Base-by-base conservation (phyloP, 257 asterid genomes). In the Forsythia suspensa region DNA sequence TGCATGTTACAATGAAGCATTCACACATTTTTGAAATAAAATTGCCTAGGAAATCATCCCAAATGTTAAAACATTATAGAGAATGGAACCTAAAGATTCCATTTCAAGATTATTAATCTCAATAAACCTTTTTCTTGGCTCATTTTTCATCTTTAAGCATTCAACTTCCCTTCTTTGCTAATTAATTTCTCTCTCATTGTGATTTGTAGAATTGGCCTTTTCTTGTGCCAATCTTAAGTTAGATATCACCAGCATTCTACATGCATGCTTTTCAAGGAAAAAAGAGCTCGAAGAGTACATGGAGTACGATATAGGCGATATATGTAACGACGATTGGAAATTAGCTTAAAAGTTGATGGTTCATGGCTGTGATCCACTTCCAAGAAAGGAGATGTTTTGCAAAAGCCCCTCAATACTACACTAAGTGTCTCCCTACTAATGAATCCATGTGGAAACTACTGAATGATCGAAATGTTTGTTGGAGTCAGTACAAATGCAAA, bases 291-390 rank as follows among this genome's bases (percentile, higher is more conserved):
- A 91, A 71, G 83, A 83, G 78, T 90, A 87, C 82, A 88, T 91
- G 93, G 85, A 88, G 36, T 90, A 91, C 39, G 91, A 88, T 6
- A 55, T 90, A 4, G 94, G 97, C 3, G 94, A 91, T 24, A 86
- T 89, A 8, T 91, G 94, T 74, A 81, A 90, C 8, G 92, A 88
- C 20, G 94, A 89, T 16, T 88, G 94, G 90, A 88, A 80, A 69
- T 59, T 91, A 16, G 96, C 89, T 0, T 92, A 91, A 44, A 87
- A 82, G 10, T 44, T 89, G 48, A 82, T 88, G 88, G 87, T 91
- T 16, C 90, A 84, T 29, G 96, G 94, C 5, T 91, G 96, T 61
- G 94, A 91, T 81, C 96, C 96, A 1, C 74, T 89, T 18, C 94
- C 92, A 8, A 82, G 94, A 29, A 43, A 75, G 92, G 73, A 77